These are phyloP conservation scores for Puccinia horiana DNA, from an alignment of 1,284 basidiomycete species.

Conservation along the genomic window DNA sequence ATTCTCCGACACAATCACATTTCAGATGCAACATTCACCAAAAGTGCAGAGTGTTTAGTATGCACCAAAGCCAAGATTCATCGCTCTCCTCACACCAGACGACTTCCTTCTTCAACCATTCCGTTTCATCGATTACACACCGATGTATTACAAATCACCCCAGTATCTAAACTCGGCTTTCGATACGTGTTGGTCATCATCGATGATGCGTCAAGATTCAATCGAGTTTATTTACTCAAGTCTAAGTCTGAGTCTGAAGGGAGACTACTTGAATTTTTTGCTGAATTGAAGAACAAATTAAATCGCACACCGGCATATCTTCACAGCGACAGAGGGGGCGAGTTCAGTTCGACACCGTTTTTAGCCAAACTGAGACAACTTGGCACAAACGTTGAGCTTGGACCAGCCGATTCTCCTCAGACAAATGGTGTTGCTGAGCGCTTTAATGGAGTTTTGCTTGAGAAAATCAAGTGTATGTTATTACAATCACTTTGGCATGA, in stretches of 20 bases:
- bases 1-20: not conserved
- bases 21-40: not conserved
- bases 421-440: conserved; percentile 6
- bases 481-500: conserved; percentile 24
- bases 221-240: conserved; percentile 3
- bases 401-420: conserved; percentile 17
- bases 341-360: not conserved
- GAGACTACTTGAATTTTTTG: not conserved
- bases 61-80: not conserved
- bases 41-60: not conserved
- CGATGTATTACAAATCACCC: not conserved
- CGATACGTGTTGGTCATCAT: not conserved
- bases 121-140: not conserved
- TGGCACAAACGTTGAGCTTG: not conserved
- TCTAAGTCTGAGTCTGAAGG: not conserved
- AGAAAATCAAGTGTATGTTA: conserved; percentile 7
- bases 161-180: not conserved
- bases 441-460: not conserved
- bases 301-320: not conserved
- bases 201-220: not conserved
- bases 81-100: not conserved
- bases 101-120: not conserved
- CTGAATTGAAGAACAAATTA: not conserved
- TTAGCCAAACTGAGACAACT: not conserved
- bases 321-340: not conserved